Evolutionary conservation across 495 filamentous ascomycete genomes (phyloP).

Genomic region (Penicillium angulare): DNA sequence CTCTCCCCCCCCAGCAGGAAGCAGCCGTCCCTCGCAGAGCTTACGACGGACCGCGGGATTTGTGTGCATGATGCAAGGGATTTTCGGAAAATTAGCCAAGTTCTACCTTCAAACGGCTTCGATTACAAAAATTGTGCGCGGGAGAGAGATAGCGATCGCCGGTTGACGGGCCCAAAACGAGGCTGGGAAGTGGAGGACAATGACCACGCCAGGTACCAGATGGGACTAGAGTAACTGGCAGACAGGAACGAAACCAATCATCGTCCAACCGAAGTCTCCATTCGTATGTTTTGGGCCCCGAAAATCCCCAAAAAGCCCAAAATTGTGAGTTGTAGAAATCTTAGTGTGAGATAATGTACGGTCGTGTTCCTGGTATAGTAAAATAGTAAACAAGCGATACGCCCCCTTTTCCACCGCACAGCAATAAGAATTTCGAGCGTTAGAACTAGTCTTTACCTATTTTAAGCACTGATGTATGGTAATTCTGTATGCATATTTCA

Average conservation of each 20-base stretch:
- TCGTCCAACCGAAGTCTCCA: background rate
- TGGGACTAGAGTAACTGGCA: slow-evolving; percentile 4
- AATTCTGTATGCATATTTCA: too few relatives aligned
- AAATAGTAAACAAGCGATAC: background rate
- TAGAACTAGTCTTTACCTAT: background rate
- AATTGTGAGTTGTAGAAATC: too few relatives aligned
- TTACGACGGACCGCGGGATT: slow-evolving; percentile 6
- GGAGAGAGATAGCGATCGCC: slow-evolving; percentile 28
- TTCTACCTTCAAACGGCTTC: too few relatives aligned
- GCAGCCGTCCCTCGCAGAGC: background rate
- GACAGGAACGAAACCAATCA: slow-evolving; percentile 5
- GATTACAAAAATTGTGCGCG: slow-evolving; percentile 5
- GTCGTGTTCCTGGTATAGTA: too few relatives aligned
- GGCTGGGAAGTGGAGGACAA: slow-evolving; percentile 9
- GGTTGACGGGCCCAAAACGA: slow-evolving; percentile 12
- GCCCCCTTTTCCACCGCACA: background rate
- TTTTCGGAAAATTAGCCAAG: slow-evolving; percentile 3
- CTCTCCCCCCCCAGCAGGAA: background rate
- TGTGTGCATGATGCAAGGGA: slow-evolving; percentile 17
- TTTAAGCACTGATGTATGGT: background rate
- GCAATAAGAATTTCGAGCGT: background rate
- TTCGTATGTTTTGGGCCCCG: background rate
- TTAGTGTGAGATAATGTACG: too few relatives aligned
- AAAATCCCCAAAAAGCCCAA: too few relatives aligned
- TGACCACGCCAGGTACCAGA: slow-evolving; percentile 11